Conservation (phyloP, 176 grass and related monocot species). For the Pharus latifolius region DNA sequence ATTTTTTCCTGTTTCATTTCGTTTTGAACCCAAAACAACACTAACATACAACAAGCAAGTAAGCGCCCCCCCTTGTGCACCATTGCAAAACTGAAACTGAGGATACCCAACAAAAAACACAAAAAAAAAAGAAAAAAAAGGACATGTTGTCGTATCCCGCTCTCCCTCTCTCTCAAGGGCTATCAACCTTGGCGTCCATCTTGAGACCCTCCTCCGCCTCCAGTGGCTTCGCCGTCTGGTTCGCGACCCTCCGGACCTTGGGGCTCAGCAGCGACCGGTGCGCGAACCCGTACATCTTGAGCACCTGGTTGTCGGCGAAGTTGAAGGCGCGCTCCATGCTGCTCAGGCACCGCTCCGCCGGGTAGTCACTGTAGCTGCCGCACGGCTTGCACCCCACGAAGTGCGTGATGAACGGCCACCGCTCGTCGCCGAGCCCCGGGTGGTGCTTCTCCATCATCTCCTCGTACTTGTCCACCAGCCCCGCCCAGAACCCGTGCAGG, state of each 20-base stretch:
- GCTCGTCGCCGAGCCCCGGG: slow-evolving; percentile 61
- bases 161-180: too few species aligned
- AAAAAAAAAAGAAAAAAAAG: not conserved
- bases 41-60: not conserved
- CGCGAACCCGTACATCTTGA: slow-evolving; percentile 42
- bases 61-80: not conserved
- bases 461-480: slow-evolving; percentile 52
- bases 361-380: slow-evolving; percentile 28
- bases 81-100: not conserved
- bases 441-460: slow-evolving; percentile 51
- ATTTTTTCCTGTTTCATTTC: not conserved
- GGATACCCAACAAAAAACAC: not conserved
- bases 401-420: slow-evolving; percentile 76
- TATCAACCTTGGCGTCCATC: slow-evolving; percentile 25
- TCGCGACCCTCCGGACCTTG: slow-evolving; percentile 26
- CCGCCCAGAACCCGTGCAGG: slow-evolving; percentile 53
- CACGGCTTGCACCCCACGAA: slow-evolving; percentile 58
- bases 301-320: slow-evolving; percentile 76
- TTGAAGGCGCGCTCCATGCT: slow-evolving; percentile 76
- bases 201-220: slow-evolving; percentile 36
- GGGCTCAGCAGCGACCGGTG: slow-evolving; percentile 25
- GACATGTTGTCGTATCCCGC: not conserved
- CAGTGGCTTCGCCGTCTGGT: slow-evolving; percentile 24
- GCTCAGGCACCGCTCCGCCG: slow-evolving; percentile 30
- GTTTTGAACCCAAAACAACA: not conserved